Evolutionary conservation across 306 rosid species (phyloP).

Genomic region (Cucurbita pepo): DNA sequence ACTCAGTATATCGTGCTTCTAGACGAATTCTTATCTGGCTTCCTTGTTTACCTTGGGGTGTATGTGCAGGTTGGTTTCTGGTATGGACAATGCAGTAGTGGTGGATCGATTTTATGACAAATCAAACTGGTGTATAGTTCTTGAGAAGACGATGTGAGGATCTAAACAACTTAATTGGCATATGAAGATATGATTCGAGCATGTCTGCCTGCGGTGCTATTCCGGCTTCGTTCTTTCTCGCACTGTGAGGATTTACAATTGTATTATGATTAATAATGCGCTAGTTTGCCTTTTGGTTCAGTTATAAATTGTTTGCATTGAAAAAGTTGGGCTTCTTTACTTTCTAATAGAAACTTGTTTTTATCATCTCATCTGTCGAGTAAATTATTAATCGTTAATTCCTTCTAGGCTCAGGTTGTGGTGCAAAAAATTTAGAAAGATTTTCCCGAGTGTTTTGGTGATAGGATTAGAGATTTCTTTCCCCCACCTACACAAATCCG

Average conservation of each 20-base stretch:
- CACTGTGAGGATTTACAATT: neutral
- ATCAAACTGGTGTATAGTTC: constrained; percentile 88
- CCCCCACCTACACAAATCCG: neutral
- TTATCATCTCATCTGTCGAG: neutral
- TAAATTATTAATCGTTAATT: neutral
- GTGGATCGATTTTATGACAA: constrained; percentile 79
- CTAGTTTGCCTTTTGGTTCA: neutral
- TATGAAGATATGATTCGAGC: neutral
- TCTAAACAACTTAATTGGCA: neutral
- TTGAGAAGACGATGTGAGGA: constrained; percentile 43
- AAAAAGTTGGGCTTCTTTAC: neutral
- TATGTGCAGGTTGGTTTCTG: constrained; percentile 57
- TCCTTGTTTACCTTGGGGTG: neutral
- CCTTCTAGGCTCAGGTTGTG: neutral
- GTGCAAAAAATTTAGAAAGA: no score
- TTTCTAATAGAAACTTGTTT: neutral
- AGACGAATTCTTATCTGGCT: neutral
- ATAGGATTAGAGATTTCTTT: no score
- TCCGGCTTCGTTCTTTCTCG: neutral
- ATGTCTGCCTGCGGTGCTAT: neutral
- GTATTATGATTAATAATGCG: neutral
- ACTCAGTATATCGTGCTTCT: neutral
- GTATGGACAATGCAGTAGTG: constrained; percentile 45
- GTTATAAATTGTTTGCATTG: neutral
- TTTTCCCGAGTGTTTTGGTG: no score